These are phyloP conservation scores for Talaromyces borbonicus DNA, from an alignment of 495 filamentous ascomycete genomes.

Conservation along the genomic window DNA sequence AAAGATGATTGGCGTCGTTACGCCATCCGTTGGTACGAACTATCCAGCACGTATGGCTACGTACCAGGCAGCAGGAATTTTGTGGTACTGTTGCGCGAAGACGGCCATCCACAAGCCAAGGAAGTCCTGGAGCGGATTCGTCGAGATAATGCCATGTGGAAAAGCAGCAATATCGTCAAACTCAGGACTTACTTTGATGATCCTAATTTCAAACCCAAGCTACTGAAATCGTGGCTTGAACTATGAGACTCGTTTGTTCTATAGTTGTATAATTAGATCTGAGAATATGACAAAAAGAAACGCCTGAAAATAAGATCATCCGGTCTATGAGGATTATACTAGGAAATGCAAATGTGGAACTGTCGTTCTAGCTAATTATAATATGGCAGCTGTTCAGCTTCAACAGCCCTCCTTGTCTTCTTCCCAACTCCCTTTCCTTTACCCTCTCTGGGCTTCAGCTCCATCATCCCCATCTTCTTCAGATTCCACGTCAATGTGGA, in stretches of 20 bases:
- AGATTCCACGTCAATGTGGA: slow-evolving; percentile 28
- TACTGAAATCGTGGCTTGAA: slow-evolving; percentile 1
- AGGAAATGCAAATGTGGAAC: too few relatives aligned
- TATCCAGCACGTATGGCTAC: slow-evolving; percentile 10
- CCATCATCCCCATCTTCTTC: slow-evolving; percentile 37
- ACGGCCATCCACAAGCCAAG: slow-evolving; percentile 8
- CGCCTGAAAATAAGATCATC: background rate
- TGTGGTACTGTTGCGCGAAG: slow-evolving; percentile 17
- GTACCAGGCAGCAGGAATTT: slow-evolving; percentile 12
- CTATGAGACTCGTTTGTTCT: background rate
- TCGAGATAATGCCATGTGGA: background rate
- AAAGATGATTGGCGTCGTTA: slow-evolving; percentile 17
- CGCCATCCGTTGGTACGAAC: slow-evolving; percentile 25
- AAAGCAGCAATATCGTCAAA: background rate
- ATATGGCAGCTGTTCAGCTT: background rate
- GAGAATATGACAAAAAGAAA: background rate
- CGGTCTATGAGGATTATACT: background rate
- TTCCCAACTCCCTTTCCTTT: slow-evolving; percentile 19
- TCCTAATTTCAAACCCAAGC: background rate
- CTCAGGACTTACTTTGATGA: background rate
- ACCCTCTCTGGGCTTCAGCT: slow-evolving; percentile 33
- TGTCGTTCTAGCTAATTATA: too few relatives aligned
- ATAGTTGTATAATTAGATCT: background rate
- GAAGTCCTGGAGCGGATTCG: background rate
- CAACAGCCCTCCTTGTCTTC: slow-evolving; percentile 20